These are phyloP conservation scores for Aspergillus ochraceus DNA, from an alignment of 2,329 filamentous ascomycete genomes.

Conservation along the genomic window DNA sequence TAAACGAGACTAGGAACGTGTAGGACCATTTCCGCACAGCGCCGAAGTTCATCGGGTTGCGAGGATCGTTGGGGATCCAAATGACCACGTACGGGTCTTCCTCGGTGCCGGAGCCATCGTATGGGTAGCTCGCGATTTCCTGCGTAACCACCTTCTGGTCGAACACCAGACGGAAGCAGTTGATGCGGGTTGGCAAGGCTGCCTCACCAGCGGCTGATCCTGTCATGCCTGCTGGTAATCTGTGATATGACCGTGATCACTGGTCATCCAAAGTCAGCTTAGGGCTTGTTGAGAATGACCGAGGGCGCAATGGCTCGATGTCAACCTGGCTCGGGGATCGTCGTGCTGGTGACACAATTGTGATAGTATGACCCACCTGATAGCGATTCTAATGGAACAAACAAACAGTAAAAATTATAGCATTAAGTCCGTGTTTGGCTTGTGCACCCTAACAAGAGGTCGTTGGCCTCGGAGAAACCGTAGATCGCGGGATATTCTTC, in stretches of 20 bases:
- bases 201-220: constrained; percentile 9
- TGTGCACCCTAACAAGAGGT: not conserved
- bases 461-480: not conserved
- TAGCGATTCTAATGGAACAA: not conserved
- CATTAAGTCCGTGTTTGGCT: not conserved
- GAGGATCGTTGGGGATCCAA: constrained; percentile 41
- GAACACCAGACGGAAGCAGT: constrained; percentile 30
- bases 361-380: constrained; percentile 1
- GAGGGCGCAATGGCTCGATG: not conserved
- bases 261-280: not conserved
- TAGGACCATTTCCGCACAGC: constrained; percentile 38
- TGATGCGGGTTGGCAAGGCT: constrained; percentile 24
- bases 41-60: constrained; percentile 41
- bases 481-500: not conserved
- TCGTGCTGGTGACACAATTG: not conserved
- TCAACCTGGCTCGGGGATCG: not conserved
- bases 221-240: not conserved
- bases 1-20: constrained; percentile 35
- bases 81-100: constrained; percentile 41
- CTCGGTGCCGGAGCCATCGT: constrained; percentile 38
- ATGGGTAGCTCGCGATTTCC: constrained; percentile 28
- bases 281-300: not conserved
- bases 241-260: not conserved
- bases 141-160: constrained; percentile 33
- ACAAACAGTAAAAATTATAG: not conserved